Evolutionary conservation across 306 rosid genomes (phyloP), one percentile per base, ranked within the genome.

Genomic region (Lathyrus tuberosus): DNA sequence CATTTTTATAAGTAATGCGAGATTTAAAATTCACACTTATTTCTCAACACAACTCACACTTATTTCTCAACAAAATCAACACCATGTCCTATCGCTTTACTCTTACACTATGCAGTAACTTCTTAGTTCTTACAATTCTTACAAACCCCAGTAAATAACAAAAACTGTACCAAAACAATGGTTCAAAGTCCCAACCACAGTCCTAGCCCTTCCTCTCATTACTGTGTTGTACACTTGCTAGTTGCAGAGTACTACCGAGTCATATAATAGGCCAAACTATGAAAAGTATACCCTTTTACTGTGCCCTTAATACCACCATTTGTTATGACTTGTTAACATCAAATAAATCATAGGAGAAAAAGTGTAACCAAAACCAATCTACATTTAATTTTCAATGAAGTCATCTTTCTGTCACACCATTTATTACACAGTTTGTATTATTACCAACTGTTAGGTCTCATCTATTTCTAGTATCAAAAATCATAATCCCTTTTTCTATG

Each of bases 271-370:
- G 62, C 81, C 76, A 67, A 72, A 62, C 41, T 17, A 64, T 61
- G 68, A 74, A 68, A 67, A 77, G 66, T 13, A 73, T 73, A 35
- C 70, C 72, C 76, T 56, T 70, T 76, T 15, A 62, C 79, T 47
- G 70, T 77, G 41, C 80, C 58, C 78, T 79, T 75, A 79, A 75
- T 68, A 62, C 80, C 64, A 68, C 75, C 76, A 75, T 84, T 71
- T 81, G 62, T 51, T 75, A 42, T 72, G 78, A 78, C 15, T 51
- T 73, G 84, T 67, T 84, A 35, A 71, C 81, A 69, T 76, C 84
- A 38, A 56, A 65, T 62, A 42, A 72, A 79, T 75, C 80, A 72
- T 52, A 72, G 67, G 67, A 61, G 15, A 65, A 70, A 78, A 73
- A 57, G 75, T 44, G 79, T 66, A 82, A 78, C 20, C 16, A 76